Evolutionary conservation across 208 protist genomes (phyloP).

Genomic region (Trypanosoma scelopori): DNA sequence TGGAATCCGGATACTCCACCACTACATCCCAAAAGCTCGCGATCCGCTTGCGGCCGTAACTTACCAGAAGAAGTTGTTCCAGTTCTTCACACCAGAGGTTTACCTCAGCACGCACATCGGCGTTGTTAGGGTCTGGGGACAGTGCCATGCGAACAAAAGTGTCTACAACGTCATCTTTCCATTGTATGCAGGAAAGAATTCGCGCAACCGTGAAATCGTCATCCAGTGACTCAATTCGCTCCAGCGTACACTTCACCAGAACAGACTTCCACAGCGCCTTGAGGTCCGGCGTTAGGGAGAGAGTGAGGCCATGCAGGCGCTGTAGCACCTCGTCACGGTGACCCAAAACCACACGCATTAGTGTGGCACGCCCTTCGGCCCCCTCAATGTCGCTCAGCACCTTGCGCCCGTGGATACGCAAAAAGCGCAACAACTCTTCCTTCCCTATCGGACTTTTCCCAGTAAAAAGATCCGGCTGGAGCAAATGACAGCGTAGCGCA

Average conservation of each 20-base stretch:
- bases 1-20: conserved; percentile 85
- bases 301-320: conserved; percentile 63
- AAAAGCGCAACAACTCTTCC: conserved; percentile 47
- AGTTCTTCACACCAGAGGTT: conserved; percentile 73
- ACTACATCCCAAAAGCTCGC: conserved; percentile 79
- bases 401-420: conserved; percentile 39
- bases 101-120: conserved; percentile 36
- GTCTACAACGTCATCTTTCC: conserved; percentile 70
- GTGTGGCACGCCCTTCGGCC: background rate
- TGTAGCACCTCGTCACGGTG: conserved; percentile 42
- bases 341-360: conserved; percentile 6
- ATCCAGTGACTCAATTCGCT: conserved; percentile 49
- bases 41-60: conserved; percentile 62
- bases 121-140: conserved; percentile 23
- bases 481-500: conserved; percentile 52
- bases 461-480: conserved; percentile 66
- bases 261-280: conserved; percentile 59
- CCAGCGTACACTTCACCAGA: conserved; percentile 49
- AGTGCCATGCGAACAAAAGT: conserved; percentile 68
- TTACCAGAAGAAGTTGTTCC: conserved; percentile 50
- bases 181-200: conserved; percentile 51
- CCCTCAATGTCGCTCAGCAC: conserved; percentile 23
- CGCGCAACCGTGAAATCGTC: conserved; percentile 64
- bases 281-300: conserved; percentile 54
- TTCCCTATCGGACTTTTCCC: conserved; percentile 53